phyloP scores from a whole-genome alignment of 2,329 filamentous ascomycete genomes.

The Aaosphaeria arxii region DNA sequence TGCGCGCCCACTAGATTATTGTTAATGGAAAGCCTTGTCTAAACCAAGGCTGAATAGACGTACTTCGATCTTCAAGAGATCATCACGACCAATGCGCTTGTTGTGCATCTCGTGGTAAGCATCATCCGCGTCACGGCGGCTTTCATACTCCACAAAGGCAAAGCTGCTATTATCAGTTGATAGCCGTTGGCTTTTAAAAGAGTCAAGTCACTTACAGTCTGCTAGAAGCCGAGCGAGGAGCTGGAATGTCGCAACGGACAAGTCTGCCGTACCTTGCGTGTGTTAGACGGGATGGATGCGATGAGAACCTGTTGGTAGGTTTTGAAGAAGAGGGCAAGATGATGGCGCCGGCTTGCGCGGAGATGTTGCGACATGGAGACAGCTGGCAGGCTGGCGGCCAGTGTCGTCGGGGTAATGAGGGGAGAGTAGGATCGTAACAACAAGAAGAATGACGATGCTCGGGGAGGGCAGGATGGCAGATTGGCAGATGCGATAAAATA shows the following conservation, averaged over 20 bases:
- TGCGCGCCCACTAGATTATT: conserved; percentile 80
- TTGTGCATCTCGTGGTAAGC: conserved; percentile 99
- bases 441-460: conserved; percentile 23
- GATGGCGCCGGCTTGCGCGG: conserved; percentile 21
- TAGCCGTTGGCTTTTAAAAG: conserved; percentile 1
- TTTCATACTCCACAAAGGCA: conserved; percentile 98
- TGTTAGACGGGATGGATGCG: conserved; percentile 36
- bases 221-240: conserved; percentile 87
- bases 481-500: conserved; percentile 48
- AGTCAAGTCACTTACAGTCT: conserved; percentile 73
- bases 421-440: conserved; percentile 10
- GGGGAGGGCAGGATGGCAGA: conserved; percentile 20
- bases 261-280: conserved; percentile 86
- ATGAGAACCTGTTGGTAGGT: too few species aligned
- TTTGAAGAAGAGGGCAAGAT: background rate
- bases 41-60: conserved; percentile 19
- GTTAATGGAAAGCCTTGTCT: background rate
- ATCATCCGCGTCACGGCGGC: conserved; percentile 95
- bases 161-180: conserved; percentile 57
- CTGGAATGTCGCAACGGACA: conserved; percentile 97
- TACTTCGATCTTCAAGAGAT: conserved; percentile 97
- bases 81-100: conserved; percentile 94
- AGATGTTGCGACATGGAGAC: conserved; percentile 1
- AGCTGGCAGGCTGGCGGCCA: conserved; percentile 41
- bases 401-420: conserved; percentile 20